Base-by-base conservation (phyloP, 179 eudicot species). In the Beta corolliflora region DNA sequence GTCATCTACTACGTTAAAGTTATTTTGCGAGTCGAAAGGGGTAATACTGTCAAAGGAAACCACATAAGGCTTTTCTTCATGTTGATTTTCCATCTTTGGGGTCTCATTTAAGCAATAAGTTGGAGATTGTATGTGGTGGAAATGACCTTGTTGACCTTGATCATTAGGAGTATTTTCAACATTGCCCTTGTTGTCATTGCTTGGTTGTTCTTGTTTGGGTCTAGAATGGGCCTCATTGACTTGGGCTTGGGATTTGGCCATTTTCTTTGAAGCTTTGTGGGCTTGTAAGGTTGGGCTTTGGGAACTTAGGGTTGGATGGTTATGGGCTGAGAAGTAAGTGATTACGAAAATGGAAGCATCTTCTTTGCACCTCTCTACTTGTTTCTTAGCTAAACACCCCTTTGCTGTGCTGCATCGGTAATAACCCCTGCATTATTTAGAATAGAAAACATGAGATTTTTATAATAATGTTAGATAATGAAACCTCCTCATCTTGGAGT, bases 291-390 rank as follows among this genome's bases (percentile, higher is more conserved):
- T 15, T 55, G 59, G 29, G 16, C 2, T 25, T 65, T 65, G 69
- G 77, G 68, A 48, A 67, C 64, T 78, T 41, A 86, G 89, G 45
- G 80, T 82, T 56, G 91, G 86, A 71, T 90, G 98, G 83, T 88
- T 91, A 71, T 94, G 98, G 75, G 80, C 76, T 45, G 95, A 88
- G 55, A 93, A 92, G 88, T 88, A 88, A 15, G 91, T 88, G 60
- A 88, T 87, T 63, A 86, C 63, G 58, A 88, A 73, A 77, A 86
- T 81, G 46, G 89, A 78, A 56, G 80, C 85, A 83, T 86, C 89
- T 72, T 86, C 91, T 45, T 82, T 81, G 76, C 83, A 81, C 73
- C 89, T 86, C 80, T 88, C 91, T 48, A 88, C 91, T 80, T 84
- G 89, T 81, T 86, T 87, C 81, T 73, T 87, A 12, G 87, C 87